Conservation (phyloP, 2,329 filamentous ascomycete species). For the Chaetomium strumarium region DNA sequence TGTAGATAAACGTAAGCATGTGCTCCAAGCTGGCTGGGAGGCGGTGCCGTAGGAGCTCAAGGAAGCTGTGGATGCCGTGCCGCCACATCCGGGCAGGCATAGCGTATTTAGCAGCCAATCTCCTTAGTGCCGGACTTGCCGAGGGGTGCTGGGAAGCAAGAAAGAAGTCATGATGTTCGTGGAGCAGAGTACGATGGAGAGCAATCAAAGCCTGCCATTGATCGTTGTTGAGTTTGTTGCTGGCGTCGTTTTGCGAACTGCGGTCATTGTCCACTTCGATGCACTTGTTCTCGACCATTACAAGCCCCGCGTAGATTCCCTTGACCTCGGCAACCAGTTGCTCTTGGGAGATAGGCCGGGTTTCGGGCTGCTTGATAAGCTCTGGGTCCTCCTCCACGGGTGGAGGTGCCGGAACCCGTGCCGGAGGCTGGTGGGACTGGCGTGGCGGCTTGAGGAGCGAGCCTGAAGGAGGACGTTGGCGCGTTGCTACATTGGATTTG, state of each 20-base stretch:
- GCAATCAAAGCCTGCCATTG: constrained; percentile 83
- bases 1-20: constrained; percentile 85
- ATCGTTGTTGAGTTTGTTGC: constrained; percentile 49
- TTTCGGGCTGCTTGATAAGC: constrained; percentile 49
- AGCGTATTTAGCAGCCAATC: constrained; percentile 71
- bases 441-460: constrained; percentile 11
- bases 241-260: constrained; percentile 38
- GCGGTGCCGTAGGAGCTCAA: constrained; percentile 68
- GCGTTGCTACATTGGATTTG: constrained; percentile 21
- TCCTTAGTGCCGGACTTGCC: constrained; percentile 59
- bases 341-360: constrained; percentile 65
- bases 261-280: constrained; percentile 72
- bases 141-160: constrained; percentile 81
- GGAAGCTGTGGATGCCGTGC: constrained; percentile 80
- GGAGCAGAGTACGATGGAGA: constrained; percentile 70
- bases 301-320: constrained; percentile 73
- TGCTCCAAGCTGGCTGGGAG: constrained; percentile 75
- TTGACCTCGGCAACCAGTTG: constrained; percentile 78
- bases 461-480: constrained; percentile 12
- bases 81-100: constrained; percentile 96
- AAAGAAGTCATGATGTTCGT: constrained; percentile 84
- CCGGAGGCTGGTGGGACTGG: constrained; percentile 7
- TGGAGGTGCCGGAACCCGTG: constrained; percentile 2
- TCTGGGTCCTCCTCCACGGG: constrained; percentile 18
- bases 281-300: constrained; percentile 83